Evolutionary conservation across 2,329 filamentous ascomycete species (phyloP).

Genomic region (Penicillium sp.): DNA sequence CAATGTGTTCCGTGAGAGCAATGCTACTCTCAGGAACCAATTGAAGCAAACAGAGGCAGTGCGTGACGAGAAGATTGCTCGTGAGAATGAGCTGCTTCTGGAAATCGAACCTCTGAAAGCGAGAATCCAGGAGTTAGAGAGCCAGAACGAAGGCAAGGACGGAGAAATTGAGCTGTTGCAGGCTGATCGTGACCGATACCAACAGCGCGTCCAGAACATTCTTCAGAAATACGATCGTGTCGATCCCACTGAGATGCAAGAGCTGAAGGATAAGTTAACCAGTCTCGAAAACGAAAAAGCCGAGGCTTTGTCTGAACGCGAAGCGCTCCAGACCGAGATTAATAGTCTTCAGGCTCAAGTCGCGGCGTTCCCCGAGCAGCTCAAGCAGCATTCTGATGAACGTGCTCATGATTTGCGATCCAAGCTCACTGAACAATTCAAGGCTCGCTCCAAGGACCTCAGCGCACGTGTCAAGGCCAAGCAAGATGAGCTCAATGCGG

Average conservation of each 20-base stretch:
- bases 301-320: conserved; percentile 59
- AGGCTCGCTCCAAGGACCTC: conserved; percentile 61
- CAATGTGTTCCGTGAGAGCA: conserved; percentile 94
- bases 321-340: conserved; percentile 57
- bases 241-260: conserved; percentile 88
- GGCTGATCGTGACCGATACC: conserved; percentile 90
- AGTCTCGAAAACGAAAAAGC: conserved; percentile 65
- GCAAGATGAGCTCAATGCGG: conserved; percentile 48
- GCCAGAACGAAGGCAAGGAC: conserved; percentile 74
- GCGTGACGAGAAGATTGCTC: conserved; percentile 70
- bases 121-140: conserved; percentile 78
- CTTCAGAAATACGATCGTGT: conserved; percentile 94
- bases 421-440: conserved; percentile 53
- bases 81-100: conserved; percentile 69
- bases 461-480: conserved; percentile 60
- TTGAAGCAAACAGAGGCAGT: conserved; percentile 74
- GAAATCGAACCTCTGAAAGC: conserved; percentile 80
- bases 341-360: conserved; percentile 55
- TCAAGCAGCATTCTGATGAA: conserved; percentile 47
- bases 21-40: conserved; percentile 83
- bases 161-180: conserved; percentile 86
- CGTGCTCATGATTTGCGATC: conserved; percentile 51
- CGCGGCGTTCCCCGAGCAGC: conserved; percentile 49
- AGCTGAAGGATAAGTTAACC: conserved; percentile 75
- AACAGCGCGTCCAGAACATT: conserved; percentile 93